These are phyloP conservation scores for Centaurea solstitialis DNA, from an alignment of 129 eudicot genomes.

Conservation along the genomic window DNA sequence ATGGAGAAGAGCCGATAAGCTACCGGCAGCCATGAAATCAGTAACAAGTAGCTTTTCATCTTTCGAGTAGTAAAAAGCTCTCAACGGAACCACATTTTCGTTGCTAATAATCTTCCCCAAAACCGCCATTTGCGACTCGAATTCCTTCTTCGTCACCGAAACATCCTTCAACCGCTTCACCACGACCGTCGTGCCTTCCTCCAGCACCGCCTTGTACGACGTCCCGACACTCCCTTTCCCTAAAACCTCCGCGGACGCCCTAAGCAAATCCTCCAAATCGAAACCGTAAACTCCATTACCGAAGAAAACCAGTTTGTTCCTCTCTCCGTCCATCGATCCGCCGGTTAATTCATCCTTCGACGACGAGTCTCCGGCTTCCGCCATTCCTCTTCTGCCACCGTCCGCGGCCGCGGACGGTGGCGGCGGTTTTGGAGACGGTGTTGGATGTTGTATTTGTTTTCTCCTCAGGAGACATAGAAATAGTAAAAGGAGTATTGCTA, in stretches of 20 bases:
- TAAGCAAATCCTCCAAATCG: conserved; percentile 79
- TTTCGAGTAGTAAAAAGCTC: conserved; percentile 75
- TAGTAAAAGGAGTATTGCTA: conserved; percentile 48
- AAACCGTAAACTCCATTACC: conserved; percentile 62
- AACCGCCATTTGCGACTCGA: conserved; percentile 60
- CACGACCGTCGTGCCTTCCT: conserved; percentile 91
- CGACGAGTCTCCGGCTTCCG: conserved; percentile 72
- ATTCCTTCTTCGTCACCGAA: conserved; percentile 59
- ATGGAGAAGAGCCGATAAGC: conserved; percentile 89
- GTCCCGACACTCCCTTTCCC: conserved; percentile 93
- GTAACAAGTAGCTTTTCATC: conserved; percentile 78
- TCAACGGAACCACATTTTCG: conserved; percentile 64
- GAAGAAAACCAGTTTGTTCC: conserved; percentile 74
- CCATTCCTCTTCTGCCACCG: conserved; percentile 5
- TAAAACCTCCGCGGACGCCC: conserved; percentile 91
- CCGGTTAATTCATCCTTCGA: conserved; percentile 79
- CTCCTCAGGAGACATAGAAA: conserved; percentile 39
- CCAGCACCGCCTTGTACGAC: conserved; percentile 89
- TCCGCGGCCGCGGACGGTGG: conserved; percentile 34
- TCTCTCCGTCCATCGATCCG: conserved; percentile 54
- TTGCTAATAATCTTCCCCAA: conserved; percentile 76
- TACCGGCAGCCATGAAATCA: conserved; percentile 82
- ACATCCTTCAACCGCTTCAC: conserved; percentile 91
- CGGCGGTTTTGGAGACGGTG: conserved; percentile 20
- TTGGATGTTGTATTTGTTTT: conserved; percentile 22